Conservation (phyloP, 352 stramenopile species). For the Poterioochromonas sp. region DNA sequence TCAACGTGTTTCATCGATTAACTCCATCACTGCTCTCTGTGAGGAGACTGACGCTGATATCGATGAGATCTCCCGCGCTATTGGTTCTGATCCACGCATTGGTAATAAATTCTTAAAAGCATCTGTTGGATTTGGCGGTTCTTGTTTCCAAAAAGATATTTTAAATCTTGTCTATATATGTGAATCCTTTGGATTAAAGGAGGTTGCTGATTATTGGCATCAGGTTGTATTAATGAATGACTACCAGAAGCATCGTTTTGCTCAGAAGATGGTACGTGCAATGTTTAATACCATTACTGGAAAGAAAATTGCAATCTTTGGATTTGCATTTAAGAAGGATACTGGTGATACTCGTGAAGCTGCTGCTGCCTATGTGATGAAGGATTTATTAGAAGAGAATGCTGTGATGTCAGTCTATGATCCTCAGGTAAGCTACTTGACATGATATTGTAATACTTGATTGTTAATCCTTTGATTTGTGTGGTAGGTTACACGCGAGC, state of each 20-base stretch:
- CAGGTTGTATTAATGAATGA: constrained; percentile 99
- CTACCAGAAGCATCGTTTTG: constrained; percentile 99
- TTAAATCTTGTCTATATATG: constrained; percentile 98
- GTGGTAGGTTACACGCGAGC: constrained; percentile 57
- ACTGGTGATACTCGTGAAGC: constrained; percentile 98
- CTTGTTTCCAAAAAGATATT: constrained; percentile 99
- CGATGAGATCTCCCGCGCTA: constrained; percentile 87
- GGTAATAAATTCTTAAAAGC: constrained; percentile 93
- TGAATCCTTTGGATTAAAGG: constrained; percentile 89
- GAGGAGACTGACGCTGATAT: constrained; percentile 96
- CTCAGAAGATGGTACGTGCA: constrained; percentile 85
- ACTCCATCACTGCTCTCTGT: constrained; percentile 98
- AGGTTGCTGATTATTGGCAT: constrained; percentile 98
- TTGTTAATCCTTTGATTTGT: too few relatives aligned
- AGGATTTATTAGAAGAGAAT: constrained; percentile 87
- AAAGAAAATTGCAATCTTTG: constrained; percentile 98
- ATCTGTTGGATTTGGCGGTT: constrained; percentile 96
- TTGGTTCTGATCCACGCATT: constrained; percentile 95
- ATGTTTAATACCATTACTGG: constrained; percentile 99
- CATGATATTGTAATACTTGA: too few relatives aligned
- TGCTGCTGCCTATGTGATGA: constrained; percentile 89
- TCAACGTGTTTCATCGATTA: constrained; percentile 98
- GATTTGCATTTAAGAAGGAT: constrained; percentile 99
- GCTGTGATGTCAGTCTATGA: constrained; percentile 94
- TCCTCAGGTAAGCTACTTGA: too few relatives aligned